phyloP scores from a whole-genome alignment of 495 filamentous ascomycete genomes.

The Choiromyces venosus region DNA sequence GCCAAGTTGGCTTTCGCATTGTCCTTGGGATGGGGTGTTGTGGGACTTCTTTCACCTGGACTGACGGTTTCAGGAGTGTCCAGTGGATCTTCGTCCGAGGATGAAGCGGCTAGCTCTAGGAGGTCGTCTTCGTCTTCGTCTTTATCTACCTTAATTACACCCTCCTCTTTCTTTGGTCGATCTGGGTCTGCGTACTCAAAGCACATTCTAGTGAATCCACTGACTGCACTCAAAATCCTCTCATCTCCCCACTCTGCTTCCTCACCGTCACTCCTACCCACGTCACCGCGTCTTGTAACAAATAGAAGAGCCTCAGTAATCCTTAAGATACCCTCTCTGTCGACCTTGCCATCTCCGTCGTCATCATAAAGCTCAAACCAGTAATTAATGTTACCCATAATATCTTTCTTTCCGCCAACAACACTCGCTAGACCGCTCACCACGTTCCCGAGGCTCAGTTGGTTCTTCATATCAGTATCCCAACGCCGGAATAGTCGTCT shows the following conservation, averaged over 20 bases:
- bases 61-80: conserved; percentile 11
- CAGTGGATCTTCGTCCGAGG: conserved; percentile 37
- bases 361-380: conserved; percentile 98
- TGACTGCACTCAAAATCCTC: conserved; percentile 81
- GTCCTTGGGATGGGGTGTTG: conserved; percentile 19
- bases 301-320: conserved; percentile 94
- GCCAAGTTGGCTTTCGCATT: conserved; percentile 65
- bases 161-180: conserved; percentile 51
- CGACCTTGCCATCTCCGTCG: conserved; percentile 82
- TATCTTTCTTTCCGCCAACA: conserved; percentile 77
- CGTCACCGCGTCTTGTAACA: conserved; percentile 79
- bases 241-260: conserved; percentile 50
- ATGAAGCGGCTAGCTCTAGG: conserved; percentile 45
- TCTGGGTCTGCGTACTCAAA: conserved; percentile 98
- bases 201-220: conserved; percentile 89
- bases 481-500: conserved; percentile 79
- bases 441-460: conserved; percentile 79
- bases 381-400: conserved; percentile 94
- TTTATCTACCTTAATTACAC: conserved; percentile 21
- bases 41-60: not conserved
- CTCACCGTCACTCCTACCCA: conserved; percentile 57
- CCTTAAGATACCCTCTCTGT: conserved; percentile 88
- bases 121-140: conserved; percentile 63
- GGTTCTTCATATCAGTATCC: conserved; percentile 69
- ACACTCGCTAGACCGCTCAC: conserved; percentile 83